These are phyloP conservation scores for Stellera chamaejasme DNA, from an alignment of 345 rosid species.

Conservation along the genomic window DNA sequence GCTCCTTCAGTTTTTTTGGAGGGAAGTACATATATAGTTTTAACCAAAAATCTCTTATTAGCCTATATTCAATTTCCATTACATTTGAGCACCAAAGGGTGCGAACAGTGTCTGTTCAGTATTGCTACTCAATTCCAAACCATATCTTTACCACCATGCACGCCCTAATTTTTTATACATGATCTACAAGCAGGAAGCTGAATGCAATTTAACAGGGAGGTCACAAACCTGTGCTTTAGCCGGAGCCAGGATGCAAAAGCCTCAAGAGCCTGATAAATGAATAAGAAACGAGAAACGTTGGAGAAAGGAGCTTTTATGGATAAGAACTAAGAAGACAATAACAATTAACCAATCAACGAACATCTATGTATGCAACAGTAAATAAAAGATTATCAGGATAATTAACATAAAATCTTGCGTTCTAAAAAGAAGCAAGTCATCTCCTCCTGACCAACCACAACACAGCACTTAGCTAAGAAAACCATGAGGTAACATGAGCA, in stretches of 20 bases:
- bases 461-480: too few relatives aligned
- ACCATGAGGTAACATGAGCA: too few relatives aligned
- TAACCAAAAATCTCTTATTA: not conserved
- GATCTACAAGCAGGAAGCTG: not conserved
- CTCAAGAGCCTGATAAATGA: conserved; percentile 78
- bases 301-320: too few relatives aligned
- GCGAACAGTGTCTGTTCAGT: not conserved
- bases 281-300: conserved; percentile 7
- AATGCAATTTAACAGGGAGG: not conserved
- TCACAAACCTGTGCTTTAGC: conserved; percentile 71
- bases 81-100: not conserved
- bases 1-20: too few relatives aligned
- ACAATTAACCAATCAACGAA: conserved; percentile 8
- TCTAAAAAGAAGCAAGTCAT: too few relatives aligned
- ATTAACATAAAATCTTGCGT: too few relatives aligned
- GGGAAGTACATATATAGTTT: too few relatives aligned
- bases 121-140: not conserved
- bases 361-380: too few relatives aligned
- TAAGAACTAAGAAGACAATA: not conserved
- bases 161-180: not conserved
- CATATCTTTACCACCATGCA: too few relatives aligned
- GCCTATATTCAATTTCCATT: not conserved
- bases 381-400: too few relatives aligned
- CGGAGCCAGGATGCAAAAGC: conserved; percentile 99
- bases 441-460: too few relatives aligned